These are phyloP conservation scores for Dendrobium officinale DNA, from an alignment of 106 monocot species.

Conservation along the genomic window DNA sequence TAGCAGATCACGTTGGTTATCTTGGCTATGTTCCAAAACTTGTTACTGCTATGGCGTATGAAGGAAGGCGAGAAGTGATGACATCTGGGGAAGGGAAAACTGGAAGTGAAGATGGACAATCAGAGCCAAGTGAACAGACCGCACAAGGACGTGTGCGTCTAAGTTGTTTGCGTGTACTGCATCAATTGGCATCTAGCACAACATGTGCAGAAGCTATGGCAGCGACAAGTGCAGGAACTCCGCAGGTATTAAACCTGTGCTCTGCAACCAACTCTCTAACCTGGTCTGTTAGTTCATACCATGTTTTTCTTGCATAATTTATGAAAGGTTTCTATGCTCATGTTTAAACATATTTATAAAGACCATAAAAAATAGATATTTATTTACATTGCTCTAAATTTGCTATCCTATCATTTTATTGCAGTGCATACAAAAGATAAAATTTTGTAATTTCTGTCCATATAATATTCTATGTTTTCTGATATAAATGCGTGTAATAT, in stretches of 20 bases:
- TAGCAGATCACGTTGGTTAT: slow-evolving; percentile 97
- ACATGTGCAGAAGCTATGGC: slow-evolving; percentile 99
- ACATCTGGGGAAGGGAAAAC: slow-evolving; percentile 47
- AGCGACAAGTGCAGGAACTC: slow-evolving; percentile 86
- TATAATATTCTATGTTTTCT: background rate
- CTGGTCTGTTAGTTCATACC: background rate
- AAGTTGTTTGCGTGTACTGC: slow-evolving; percentile 86
- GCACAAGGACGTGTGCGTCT: slow-evolving; percentile 90
- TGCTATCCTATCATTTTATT: background rate
- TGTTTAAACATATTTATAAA: background rate
- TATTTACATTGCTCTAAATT: background rate
- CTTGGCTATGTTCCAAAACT: slow-evolving; percentile 98
- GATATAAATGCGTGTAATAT: background rate
- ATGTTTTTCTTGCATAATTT: background rate
- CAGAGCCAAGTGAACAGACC: slow-evolving; percentile 42
- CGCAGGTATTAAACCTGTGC: slow-evolving; percentile 50
- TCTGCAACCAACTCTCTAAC: background rate
- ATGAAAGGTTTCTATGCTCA: background rate
- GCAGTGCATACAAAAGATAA: background rate
- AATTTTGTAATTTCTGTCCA: background rate
- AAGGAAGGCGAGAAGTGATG: slow-evolving; percentile 92
- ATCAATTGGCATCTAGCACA: slow-evolving; percentile 97
- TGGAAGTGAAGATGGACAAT: slow-evolving; percentile 32
- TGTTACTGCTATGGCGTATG: slow-evolving; percentile 91
- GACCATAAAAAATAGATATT: background rate